Conservation (phyloP, 192 early-diverging fungal species). For the Coemansia sp. region DNA sequence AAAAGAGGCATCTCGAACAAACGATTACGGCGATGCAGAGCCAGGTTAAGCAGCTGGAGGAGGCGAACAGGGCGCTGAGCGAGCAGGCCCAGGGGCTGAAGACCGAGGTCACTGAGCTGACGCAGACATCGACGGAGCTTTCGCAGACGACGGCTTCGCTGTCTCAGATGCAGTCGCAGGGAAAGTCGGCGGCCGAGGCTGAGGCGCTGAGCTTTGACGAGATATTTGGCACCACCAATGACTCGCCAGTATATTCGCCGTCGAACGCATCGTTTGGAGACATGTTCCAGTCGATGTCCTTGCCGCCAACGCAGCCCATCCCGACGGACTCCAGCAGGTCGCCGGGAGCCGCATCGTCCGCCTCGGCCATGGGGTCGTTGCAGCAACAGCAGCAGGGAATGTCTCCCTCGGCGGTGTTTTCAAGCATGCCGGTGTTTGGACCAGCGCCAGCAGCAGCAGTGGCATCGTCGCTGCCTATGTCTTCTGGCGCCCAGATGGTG, state of each 20-base stretch:
- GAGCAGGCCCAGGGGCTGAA: constrained; percentile 11
- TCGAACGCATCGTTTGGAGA: constrained; percentile 19
- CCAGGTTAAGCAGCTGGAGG: constrained; percentile 32
- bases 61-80: constrained; percentile 14
- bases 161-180: constrained; percentile 1
- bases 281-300: constrained; percentile 9
- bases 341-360: constrained; percentile 7
- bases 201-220: constrained; percentile 52
- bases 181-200: constrained; percentile 6
- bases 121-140: constrained; percentile 15
- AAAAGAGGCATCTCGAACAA: constrained; percentile 36
- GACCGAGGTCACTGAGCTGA: constrained; percentile 19
- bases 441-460: not conserved
- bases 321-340: constrained; percentile 1
- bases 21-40: constrained; percentile 14
- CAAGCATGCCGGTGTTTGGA: constrained; percentile 24
- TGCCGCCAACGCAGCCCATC: not conserved
- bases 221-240: constrained; percentile 40
- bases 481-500: constrained; percentile 1
- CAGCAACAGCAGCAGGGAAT: constrained; percentile 12
- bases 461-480: not conserved
- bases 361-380: not conserved
- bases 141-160: not conserved
- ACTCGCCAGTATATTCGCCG: constrained; percentile 18
- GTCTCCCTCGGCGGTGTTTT: constrained; percentile 14